Evolutionary conservation across 805 yeast species (phyloP), one percentile per base, ranked within the genome.

Genomic region (Candida boleticola): DNA sequence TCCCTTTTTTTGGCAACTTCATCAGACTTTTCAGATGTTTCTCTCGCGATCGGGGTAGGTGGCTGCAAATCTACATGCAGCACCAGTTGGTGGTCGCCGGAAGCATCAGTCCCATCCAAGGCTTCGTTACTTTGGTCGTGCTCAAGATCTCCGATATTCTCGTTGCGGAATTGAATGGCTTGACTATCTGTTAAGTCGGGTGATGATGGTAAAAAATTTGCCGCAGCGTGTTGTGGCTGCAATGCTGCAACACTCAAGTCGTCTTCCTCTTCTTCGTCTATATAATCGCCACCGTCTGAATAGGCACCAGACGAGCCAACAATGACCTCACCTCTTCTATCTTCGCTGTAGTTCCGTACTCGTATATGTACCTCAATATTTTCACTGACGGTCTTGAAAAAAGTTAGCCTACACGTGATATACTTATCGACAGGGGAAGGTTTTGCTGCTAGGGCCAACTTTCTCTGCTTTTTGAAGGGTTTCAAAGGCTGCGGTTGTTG

Each of bases 141-240:
- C n/a, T n/a, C n/a, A n/a, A n/a, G n/a, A n/a, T n/a, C n/a, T n/a
- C n/a, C n/a, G n/a, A n/a, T n/a, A n/a, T n/a, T 20, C 27, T 36
- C 17, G 43, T 40, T 38, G 9, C 27, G 21, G 32, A 40, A 44
- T 39, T 19, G 35, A 16, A 20, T 21, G 14, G 35, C 34, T 23
- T 41, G 52, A 36, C 45, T 45, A 29, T 30, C 43, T 11, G 47
- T 45, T 37, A 48, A 16, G 19, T 45, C 44, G 20, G 54, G 55
- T 14, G 55, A 52, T 4, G 58, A 52, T 3, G 56, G 56, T 5
- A 27, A 29, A n/a, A 13, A 29, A 13, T 34, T 21, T n/a, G 27
- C 21, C n/a, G 19, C 18, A 19, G 30, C 21, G 14, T 29, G n/a
- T 4, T 17, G 13, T 18, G 23, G 16, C 30, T 36, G 33, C 11